phyloP scores from a whole-genome alignment of 371 early-diverging fungal genomes.

The Zychaea mexicana region DNA sequence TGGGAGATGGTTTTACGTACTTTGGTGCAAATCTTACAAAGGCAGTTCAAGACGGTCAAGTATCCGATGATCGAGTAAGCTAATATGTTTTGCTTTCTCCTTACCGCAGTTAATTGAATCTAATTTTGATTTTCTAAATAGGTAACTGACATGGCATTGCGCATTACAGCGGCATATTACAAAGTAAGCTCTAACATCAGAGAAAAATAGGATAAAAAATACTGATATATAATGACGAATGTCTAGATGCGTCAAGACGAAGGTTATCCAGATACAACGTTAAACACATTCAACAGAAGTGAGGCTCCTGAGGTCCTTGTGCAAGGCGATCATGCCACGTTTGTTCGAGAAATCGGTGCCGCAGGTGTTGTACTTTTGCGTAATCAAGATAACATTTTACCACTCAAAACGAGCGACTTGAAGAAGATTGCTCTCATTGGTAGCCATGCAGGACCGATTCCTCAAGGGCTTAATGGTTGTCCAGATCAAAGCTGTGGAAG shows the following conservation, averaged over 20 bases:
- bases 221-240: background rate
- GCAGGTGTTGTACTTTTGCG: constrained; percentile 54
- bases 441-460: constrained; percentile 38
- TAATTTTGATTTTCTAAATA: background rate
- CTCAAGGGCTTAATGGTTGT: constrained; percentile 19
- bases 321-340: constrained; percentile 37
- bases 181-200: constrained; percentile 24
- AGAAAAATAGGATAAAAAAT: background rate
- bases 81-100: background rate
- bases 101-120: background rate
- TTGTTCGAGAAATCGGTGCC: constrained; percentile 49
- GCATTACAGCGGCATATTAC: constrained; percentile 59
- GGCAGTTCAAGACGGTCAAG: constrained; percentile 28
- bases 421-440: constrained; percentile 52
- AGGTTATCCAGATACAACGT: constrained; percentile 34
- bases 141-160: constrained; percentile 56
- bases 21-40: constrained; percentile 37
- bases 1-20: constrained; percentile 23
- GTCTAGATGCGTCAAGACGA: constrained; percentile 30
- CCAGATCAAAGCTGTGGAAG: constrained; percentile 25
- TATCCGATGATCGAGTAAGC: constrained; percentile 25
- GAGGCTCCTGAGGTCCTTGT: constrained; percentile 37
- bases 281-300: constrained; percentile 20
- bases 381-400: constrained; percentile 44
- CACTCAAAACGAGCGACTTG: constrained; percentile 25